Evolutionary conservation across 768 basidiomycete species (phyloP), one percentile per base, ranked within the genome.

Genomic region (Russula griseocarnosa): DNA sequence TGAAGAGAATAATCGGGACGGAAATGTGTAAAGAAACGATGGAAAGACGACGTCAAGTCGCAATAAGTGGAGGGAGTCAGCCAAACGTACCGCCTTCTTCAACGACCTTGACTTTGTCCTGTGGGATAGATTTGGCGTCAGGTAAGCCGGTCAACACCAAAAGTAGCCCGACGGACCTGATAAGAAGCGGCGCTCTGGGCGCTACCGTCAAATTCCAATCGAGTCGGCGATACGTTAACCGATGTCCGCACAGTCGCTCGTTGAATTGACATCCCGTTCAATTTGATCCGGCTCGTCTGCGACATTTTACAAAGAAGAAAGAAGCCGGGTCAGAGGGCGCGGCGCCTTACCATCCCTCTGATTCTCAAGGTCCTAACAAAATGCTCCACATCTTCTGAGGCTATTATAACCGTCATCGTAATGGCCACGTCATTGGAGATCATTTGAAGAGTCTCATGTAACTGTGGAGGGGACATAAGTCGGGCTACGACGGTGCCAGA

Each of bases 81-180:
- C 24, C 22, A 50, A 47, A 40, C 55, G 14, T 58, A 67, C 66
- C 67, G 24, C 67, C 65, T 22, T 52, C 60, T 47, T 66, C 65
- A 28, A 69, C 44, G 20, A 54, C 53, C 42, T 69, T 69, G 16
- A 65, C 57, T 52, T 65, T 69, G 20, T 51, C 52, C 68, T 69
- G 36, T 44, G 13, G 36, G 11, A 36, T 36, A 34, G 36, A 6
- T 8, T 32, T 51, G 46, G 3, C 28, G 56, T 65, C 56, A 57
- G 34, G 58, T 49, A 61, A 53, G 55, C 40, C 34, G 3, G 67
- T 63, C 67, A 36, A 44, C 20, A 54, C 34, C 26, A 26, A n/a
- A 63, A 67, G 24, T 46, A 46, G 62, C 24, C 60, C 24, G 34
- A 56, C 67, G 9, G 52, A 68, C 67, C 61, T 62, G 36, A 40